Conservation (phyloP, 2,329 filamentous ascomycete genomes). For the Sporothrix variecibatus region DNA sequence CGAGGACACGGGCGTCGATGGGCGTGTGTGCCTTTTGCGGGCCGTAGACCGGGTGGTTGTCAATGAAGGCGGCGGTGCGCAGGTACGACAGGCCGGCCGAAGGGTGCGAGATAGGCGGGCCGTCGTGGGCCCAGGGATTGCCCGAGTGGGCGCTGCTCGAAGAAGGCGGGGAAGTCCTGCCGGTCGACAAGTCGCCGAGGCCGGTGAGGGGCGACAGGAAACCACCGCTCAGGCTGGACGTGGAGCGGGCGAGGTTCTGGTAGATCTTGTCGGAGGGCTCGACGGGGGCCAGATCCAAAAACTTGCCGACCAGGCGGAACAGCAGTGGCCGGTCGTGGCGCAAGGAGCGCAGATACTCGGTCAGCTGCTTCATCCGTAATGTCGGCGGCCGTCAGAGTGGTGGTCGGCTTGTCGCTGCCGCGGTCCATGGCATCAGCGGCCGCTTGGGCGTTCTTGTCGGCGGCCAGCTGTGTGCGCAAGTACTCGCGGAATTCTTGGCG, state of each 20-base stretch:
- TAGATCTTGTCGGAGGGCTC: constrained; percentile 33
- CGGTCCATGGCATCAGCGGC: constrained; percentile 32
- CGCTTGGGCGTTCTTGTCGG: constrained; percentile 46
- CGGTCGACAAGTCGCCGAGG: constrained; percentile 26
- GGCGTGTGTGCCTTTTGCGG: constrained; percentile 55
- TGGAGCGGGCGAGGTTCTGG: constrained; percentile 28
- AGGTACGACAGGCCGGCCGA: constrained; percentile 65
- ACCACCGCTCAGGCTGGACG: constrained; percentile 35
- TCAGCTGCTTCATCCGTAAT: constrained; percentile 55
- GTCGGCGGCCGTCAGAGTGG: constrained; percentile 38
- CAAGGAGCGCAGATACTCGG: constrained; percentile 54
- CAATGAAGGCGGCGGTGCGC: constrained; percentile 55
- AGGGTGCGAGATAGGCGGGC: constrained; percentile 63
- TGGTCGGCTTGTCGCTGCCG: constrained; percentile 24
- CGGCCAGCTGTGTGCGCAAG: constrained; percentile 52
- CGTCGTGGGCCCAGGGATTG: constrained; percentile 53
- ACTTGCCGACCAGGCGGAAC: constrained; percentile 58
- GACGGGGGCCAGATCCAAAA: constrained; percentile 63
- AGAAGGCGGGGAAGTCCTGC: constrained; percentile 34
- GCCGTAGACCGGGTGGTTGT: constrained; percentile 64
- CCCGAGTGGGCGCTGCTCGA: constrained; percentile 26
- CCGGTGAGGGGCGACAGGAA: constrained; percentile 10
- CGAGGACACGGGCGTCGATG: constrained; percentile 54
- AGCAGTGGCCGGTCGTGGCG: constrained; percentile 54
- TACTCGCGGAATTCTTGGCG: constrained; percentile 58